Evolutionary conservation across 2,329 filamentous ascomycete genomes (phyloP).

Genomic region (Magnaporthales sp.): DNA sequence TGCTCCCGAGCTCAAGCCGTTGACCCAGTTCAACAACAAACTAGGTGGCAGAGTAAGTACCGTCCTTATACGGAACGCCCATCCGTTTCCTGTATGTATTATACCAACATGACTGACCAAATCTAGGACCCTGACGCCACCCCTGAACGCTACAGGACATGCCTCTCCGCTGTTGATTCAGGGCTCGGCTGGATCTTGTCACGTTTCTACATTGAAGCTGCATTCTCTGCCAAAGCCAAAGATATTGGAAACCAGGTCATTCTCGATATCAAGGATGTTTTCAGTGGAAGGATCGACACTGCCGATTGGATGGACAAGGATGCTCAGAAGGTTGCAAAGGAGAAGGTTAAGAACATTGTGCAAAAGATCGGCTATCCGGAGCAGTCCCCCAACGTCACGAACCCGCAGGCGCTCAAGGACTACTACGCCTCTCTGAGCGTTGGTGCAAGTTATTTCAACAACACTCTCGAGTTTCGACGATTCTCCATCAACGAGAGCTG

Average conservation of each 20-base stretch:
- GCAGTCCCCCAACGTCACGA: constrained; percentile 46
- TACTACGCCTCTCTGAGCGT: constrained; percentile 50
- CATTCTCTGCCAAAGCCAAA: constrained; percentile 59
- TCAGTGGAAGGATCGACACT: constrained; percentile 47
- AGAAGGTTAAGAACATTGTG: constrained; percentile 58
- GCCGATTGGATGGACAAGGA: constrained; percentile 58
- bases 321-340: constrained; percentile 48
- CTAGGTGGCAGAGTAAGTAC: constrained; percentile 42
- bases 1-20: constrained; percentile 49
- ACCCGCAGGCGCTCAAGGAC: constrained; percentile 42
- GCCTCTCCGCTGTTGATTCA: constrained; percentile 45
- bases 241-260: constrained; percentile 60
- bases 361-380: constrained; percentile 63
- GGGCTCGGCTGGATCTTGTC: constrained; percentile 60
- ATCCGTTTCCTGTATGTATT: background rate
- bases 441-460: constrained; percentile 46
- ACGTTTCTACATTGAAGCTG: constrained; percentile 61
- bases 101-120: background rate
- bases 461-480: constrained; percentile 40
- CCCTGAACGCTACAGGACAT: constrained; percentile 59
- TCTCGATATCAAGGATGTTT: constrained; percentile 60
- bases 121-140: constrained; percentile 47
- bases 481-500: constrained; percentile 42
- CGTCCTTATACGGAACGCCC: background rate
- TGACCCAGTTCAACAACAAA: constrained; percentile 49